A percentile compares a stretch with the other conserved stretches of the same genome.
phyloP scores from a whole-genome alignment of 192 early-diverging fungal genomes.

The Podila verticillata region DNA sequence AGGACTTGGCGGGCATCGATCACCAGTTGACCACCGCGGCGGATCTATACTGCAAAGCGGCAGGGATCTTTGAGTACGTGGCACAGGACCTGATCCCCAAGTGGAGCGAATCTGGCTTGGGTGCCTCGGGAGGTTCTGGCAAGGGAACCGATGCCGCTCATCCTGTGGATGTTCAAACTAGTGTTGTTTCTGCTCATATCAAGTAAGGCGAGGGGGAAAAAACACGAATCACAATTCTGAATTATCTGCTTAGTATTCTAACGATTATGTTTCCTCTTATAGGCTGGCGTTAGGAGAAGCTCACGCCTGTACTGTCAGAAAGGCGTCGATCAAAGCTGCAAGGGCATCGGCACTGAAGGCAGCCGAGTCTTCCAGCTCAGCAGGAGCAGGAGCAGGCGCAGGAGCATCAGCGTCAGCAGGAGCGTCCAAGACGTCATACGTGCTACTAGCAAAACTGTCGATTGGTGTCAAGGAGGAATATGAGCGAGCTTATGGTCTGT shows the following conservation, averaged over 20 bases:
- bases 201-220: slow-evolving; percentile 19
- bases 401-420: background rate
- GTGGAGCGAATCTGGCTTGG: slow-evolving; percentile 40
- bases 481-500: slow-evolving; percentile 64
- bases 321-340: slow-evolving; percentile 54
- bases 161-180: slow-evolving; percentile 40
- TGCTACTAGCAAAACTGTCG: slow-evolving; percentile 62
- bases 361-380: background rate
- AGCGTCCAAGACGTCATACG: slow-evolving; percentile 55
- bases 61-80: slow-evolving; percentile 63
- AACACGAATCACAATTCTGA: background rate
- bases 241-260: background rate
- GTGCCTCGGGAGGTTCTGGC: slow-evolving; percentile 36
- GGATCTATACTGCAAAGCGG: slow-evolving; percentile 60
- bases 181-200: slow-evolving; percentile 41
- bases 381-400: background rate
- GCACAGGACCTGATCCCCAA: slow-evolving; percentile 55
- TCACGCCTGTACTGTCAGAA: slow-evolving; percentile 63
- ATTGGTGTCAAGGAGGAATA: slow-evolving; percentile 67
- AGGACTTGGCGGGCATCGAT: slow-evolving; percentile 35
- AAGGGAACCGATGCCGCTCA: slow-evolving; percentile 7
- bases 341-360: slow-evolving; percentile 21
- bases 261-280: background rate
- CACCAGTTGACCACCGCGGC: slow-evolving; percentile 53
- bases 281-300: slow-evolving; percentile 67